Evolutionary conservation across 73 alveolate genomes (phyloP).

Genomic region (Urostyla sp.): DNA sequence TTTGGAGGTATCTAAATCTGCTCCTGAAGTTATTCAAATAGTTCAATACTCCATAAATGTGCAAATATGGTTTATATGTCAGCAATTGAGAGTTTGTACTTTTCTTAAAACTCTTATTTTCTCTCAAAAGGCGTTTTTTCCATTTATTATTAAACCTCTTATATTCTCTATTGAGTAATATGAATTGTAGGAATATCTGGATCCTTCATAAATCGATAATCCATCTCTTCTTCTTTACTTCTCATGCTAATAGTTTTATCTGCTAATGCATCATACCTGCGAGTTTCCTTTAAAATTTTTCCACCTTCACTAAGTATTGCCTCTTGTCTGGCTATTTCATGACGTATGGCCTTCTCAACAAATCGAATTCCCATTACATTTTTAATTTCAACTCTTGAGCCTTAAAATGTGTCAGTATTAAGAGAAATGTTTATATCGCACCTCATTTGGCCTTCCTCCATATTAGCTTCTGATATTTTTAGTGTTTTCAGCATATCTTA

Average conservation of each 20-base stretch:
- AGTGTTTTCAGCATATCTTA: conserved; percentile 58
- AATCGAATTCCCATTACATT: conserved; percentile 68
- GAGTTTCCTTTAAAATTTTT: conserved; percentile 36
- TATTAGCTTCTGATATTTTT: conserved; percentile 54
- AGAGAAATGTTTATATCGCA: conserved; percentile 74
- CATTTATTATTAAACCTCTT: neutral
- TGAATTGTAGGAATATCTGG: conserved; percentile 67
- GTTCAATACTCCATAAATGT: neutral
- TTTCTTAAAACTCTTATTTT: neutral
- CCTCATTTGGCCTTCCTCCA: conserved; percentile 76
- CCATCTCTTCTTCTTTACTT: conserved; percentile 67
- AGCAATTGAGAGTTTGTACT: conserved; percentile 5
- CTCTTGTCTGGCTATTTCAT: conserved; percentile 58
- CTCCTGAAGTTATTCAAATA: conserved; percentile 34
- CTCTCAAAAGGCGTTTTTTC: conserved; percentile 25
- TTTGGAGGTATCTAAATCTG: conserved; percentile 12
- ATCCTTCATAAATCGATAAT: conserved; percentile 66
- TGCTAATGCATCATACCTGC: conserved; percentile 60
- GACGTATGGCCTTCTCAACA: conserved; percentile 66
- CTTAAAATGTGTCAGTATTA: conserved; percentile 14
- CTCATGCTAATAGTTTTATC: conserved; percentile 51
- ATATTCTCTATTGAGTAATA: conserved; percentile 1
- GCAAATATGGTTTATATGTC: conserved; percentile 28
- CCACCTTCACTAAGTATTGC: conserved; percentile 43
- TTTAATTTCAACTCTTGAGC: conserved; percentile 73